A percentile compares a stretch with the other conserved stretches of the same genome.
Evolutionary conservation across 2,329 filamentous ascomycete species (phyloP).

Genomic region (Dothiorella sarmentorum): DNA sequence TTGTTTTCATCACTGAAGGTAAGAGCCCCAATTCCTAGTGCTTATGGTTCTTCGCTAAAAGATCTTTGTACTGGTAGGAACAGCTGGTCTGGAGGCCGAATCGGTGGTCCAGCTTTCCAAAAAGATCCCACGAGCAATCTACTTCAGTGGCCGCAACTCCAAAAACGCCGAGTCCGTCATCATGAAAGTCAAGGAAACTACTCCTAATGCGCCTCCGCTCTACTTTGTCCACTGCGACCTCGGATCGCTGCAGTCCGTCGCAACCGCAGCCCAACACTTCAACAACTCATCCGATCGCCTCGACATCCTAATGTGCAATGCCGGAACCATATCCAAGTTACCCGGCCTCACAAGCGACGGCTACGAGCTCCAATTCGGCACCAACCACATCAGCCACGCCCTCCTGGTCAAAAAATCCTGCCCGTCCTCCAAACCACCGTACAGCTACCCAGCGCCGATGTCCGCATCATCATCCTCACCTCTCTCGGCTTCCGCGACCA

Average conservation of each 20-base stretch:
- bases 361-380: constrained; percentile 51
- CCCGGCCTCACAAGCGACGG: constrained; percentile 44
- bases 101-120: neutral
- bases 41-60: constrained; percentile 42
- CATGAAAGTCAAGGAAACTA: neutral
- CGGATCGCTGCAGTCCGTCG: constrained; percentile 40
- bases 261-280: constrained; percentile 37
- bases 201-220: no score
- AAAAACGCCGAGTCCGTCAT: no score
- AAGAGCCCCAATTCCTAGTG: neutral
- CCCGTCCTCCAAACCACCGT: constrained; percentile 26
- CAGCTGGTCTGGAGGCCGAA: constrained; percentile 25
- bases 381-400: constrained; percentile 52
- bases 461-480: neutral
- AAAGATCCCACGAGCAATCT: neutral
- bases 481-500: constrained; percentile 25
- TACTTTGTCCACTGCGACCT: constrained; percentile 30
- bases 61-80: constrained; percentile 36
- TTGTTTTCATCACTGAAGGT: constrained; percentile 45
- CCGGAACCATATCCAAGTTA: constrained; percentile 41
- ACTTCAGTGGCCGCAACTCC: no score
- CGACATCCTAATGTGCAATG: constrained; percentile 49
- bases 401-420: constrained; percentile 46
- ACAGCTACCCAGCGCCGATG: neutral
- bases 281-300: constrained; percentile 36